Evolutionary conservation across 371 early-diverging fungal species (phyloP), one percentile per base, ranked within the genome.

Genomic region (Syncephalastrum sp.): DNA sequence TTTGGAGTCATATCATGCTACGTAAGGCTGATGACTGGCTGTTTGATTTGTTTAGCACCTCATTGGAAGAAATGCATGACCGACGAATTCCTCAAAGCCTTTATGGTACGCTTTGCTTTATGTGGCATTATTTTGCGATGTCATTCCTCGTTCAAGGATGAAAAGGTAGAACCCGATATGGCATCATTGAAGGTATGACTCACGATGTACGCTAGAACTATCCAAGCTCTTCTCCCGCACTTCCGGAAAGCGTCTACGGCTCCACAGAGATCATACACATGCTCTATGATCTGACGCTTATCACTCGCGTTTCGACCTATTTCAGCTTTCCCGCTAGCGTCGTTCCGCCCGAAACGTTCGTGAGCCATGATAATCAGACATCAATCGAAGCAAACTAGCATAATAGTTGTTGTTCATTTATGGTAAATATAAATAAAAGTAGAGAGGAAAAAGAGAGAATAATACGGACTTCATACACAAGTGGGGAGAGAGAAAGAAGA

Each of bases 71-170:
- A 87, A 38, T 94, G 96, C 70, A 65, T 94, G 65, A 82, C 87
- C 33, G 98, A 96, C 65, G 93, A 93, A 47, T 95, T 95, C 65
- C 60, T 95, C 62, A 81, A 91, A 45, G 91, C 90, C 61, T 89
- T 96, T 60, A 80, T 93, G 53, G 86, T 91, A 15, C 87, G 96
- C 7, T 94, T 89, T 71, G 87, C 93, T 1, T 50, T 96, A 2
- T 90, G 89, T 64, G 75, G 82, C 46, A 78, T 82, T 5, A 70
- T 94, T 38, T 68, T 96, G 41, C 75, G 79, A 38, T 78, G 72
- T 6, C 87, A 86, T 57, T 75, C 75, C 2, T 73, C 77, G 5
- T 86, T 86, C 43, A 79, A 81, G 41, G 82, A 86, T 29, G 82
- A 83, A 65, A 84, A 82, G 82, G 85, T 83, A 76, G 59, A 42